Base-by-base conservation (phyloP, 1,284 basidiomycete species). In the Cystobasidiaceae sp. region DNA sequence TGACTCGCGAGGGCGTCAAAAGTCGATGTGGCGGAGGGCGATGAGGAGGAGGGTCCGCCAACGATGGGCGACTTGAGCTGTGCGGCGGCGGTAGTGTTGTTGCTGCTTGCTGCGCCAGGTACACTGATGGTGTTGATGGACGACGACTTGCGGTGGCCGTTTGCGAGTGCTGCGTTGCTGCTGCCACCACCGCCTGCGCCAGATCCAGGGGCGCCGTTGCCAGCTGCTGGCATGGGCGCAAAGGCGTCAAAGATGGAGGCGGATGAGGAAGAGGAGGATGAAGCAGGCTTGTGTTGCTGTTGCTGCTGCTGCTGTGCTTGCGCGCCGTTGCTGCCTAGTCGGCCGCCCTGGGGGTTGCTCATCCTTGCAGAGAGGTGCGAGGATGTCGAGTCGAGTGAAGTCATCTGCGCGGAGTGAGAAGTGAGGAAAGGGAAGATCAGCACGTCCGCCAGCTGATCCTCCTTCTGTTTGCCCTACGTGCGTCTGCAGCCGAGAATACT, bases 161-260 rank as follows among this genome's bases (percentile, higher is more conserved):
- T 27, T 56, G 5, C 39, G 17, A 27, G 19, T 21, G 37, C 8
- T 39, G 51, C 19, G 37, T 37, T 37, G 23, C 32, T n/a, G n/a
- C n/a, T 28, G 11, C 39, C 25, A 41, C 19, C 33, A 41, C 27
- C 27, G n/a, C 54, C 54, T 13, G 25, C 34, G 23, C 32, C 28
- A 56, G 28, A 27, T 43, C 39, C 5, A 17, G 54, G 28, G n/a
- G 37, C 11, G n/a, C 37, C 37, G n/a, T 39, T 39, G 1, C 48
- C 54, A n/a, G n/a, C n/a, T 23, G 17, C 41, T n/a, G 54, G 54
- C 13, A 52, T 48, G 7, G 60, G 60, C 7, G 60, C 60, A 34
- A 62, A 62, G 11, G 60, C 50, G 41, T 62, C 60, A 32, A 62
- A 62, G n/a, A 62, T 52, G 34, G 60, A 62, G 21, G 60, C 46